Conservation (phyloP, 192 early-diverging fungal species). For the Gonapodya prolifera region DNA sequence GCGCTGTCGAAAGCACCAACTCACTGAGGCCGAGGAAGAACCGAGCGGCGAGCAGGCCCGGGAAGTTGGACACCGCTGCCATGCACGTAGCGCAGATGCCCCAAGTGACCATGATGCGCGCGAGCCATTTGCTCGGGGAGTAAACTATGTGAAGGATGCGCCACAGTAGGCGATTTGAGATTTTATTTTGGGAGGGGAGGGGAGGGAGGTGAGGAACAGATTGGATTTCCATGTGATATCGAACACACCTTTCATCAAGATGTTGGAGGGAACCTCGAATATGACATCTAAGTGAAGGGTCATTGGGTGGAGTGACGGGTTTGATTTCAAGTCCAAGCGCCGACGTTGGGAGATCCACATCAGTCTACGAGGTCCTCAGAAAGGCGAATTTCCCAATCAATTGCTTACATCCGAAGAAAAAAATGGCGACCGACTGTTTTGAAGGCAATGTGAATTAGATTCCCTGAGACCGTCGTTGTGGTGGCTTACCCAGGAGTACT, state of each 20-base stretch:
- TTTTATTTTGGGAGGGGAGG: too few species aligned
- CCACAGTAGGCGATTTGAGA: too few species aligned
- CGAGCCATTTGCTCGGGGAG: conserved; percentile 8
- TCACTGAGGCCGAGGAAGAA: conserved; percentile 20
- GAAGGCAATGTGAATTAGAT: too few species aligned
- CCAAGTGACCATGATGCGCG: conserved; percentile 19
- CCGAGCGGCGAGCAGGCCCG: conserved; percentile 19
- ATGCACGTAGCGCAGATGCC: conserved; percentile 50
- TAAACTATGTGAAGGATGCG: conserved; percentile 7
- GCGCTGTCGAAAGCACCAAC: too few species aligned
- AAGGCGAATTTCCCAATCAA: too few species aligned
- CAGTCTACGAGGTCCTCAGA: too few species aligned
- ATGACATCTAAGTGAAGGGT: conserved; percentile 49
- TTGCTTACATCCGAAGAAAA: not conserved
- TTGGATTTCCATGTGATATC: not conserved
- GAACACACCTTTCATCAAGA: conserved; percentile 11
- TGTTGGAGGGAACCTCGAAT: conserved; percentile 70
- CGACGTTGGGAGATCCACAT: too few species aligned
- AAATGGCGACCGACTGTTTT: not conserved
- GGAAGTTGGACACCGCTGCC: conserved; percentile 46
- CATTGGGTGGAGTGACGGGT: conserved; percentile 36
- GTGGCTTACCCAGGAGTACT: conserved; percentile 3
- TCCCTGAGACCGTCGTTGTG: too few species aligned
- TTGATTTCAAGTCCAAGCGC: too few species aligned
- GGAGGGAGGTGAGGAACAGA: too few species aligned